Evolutionary conservation across 2,329 filamentous ascomycete species (phyloP).

Genomic region (Pseudogymnoascus sp.): DNA sequence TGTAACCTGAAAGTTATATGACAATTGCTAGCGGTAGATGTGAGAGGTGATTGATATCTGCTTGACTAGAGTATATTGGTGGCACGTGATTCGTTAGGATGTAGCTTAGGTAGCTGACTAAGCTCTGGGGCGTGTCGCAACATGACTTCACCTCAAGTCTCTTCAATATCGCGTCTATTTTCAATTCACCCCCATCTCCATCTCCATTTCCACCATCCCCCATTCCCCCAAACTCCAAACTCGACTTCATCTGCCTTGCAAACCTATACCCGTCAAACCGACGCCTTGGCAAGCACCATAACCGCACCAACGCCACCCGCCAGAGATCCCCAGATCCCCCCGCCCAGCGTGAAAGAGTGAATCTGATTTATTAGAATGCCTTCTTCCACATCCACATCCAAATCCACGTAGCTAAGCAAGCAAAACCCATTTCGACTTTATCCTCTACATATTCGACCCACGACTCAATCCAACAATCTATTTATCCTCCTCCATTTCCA

Average conservation of each 20-base stretch:
- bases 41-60: neutral
- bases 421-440: neutral
- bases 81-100: neutral
- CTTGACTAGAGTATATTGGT: neutral
- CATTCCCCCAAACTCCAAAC: neutral
- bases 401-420: constrained; percentile 2
- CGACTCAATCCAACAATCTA: neutral
- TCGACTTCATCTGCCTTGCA: neutral
- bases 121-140: neutral
- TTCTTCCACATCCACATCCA: neutral
- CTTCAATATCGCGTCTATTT: neutral
- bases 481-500: neutral
- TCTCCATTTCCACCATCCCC: neutral
- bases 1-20: neutral
- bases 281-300: neutral
- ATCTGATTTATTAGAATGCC: constrained; percentile 7
- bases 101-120: neutral
- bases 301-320: neutral
- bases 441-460: neutral
- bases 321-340: neutral
- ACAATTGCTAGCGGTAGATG: neutral
- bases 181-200: neutral
- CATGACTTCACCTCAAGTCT: constrained; percentile 3
- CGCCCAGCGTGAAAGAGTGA: neutral
- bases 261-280: neutral